Conservation (phyloP, 2,329 filamentous ascomycete species). For the Exophiala viscosa region DNA sequence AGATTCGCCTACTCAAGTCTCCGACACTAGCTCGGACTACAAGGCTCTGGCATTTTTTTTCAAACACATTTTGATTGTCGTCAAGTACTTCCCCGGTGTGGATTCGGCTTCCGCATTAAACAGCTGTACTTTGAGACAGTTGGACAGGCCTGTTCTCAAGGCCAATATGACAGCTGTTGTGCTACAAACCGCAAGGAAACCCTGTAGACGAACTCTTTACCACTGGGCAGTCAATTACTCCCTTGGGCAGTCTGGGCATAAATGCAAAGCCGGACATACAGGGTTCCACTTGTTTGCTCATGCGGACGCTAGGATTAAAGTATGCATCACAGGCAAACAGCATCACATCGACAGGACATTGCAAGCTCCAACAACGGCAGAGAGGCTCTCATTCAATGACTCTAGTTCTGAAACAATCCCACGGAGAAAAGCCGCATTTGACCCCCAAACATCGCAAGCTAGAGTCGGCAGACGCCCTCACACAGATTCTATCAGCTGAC, state of each 20-base stretch:
- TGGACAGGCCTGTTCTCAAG: slow-evolving; percentile 10
- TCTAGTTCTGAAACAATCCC: too few species aligned
- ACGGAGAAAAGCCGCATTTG: too few species aligned
- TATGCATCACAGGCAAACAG: slow-evolving; percentile 18
- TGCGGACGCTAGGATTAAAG: slow-evolving; percentile 9
- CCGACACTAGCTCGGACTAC: slow-evolving; percentile 8
- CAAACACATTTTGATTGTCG: slow-evolving; percentile 6
- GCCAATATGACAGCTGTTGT: slow-evolving; percentile 28
- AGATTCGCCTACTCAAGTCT: slow-evolving; percentile 5
- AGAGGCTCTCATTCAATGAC: too few species aligned
- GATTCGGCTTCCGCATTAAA: neutral
- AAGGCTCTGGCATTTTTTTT: neutral
- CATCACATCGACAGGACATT: neutral
- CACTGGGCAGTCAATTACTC: neutral
- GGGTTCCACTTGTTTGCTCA: slow-evolving; percentile 19
- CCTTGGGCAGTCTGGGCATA: too few species aligned
- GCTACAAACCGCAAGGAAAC: slow-evolving; percentile 7
- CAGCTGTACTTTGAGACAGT: slow-evolving; percentile 2
- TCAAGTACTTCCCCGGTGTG: slow-evolving; percentile 4
- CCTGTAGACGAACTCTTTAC: neutral
- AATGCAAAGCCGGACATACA: neutral
- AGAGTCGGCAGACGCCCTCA: too few species aligned
- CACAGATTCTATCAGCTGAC: too few species aligned
- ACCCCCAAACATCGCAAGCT: too few species aligned
- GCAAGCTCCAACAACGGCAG: too few species aligned